Percentiles rank a stretch among this genome's conserved stretches.
These are phyloP conservation scores for Phytopythium cucurbitacearum DNA, from an alignment of 352 stramenopile genomes.

Conservation along the genomic window DNA sequence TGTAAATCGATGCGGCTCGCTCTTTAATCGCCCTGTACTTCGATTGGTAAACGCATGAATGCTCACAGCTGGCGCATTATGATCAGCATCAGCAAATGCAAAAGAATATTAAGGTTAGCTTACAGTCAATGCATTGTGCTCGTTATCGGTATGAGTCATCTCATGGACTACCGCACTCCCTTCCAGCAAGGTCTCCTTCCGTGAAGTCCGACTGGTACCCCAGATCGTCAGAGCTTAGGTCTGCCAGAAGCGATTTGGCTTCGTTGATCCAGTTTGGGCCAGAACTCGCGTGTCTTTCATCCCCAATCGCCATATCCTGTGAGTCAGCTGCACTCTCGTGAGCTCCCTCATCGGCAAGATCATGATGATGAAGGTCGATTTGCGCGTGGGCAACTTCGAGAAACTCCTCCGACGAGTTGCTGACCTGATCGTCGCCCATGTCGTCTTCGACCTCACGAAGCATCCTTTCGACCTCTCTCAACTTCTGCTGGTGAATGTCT, in stretches of 20 bases:
- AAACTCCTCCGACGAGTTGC: slow-evolving; percentile 29
- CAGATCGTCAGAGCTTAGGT: slow-evolving; percentile 1
- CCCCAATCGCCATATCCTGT: too few species aligned
- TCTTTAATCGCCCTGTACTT: neutral
- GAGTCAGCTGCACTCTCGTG: too few species aligned
- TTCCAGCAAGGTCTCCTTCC: slow-evolving; percentile 7
- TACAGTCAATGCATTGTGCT: too few species aligned
- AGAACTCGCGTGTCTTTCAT: too few species aligned
- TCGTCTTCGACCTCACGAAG: slow-evolving; percentile 16
- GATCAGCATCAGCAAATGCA: too few species aligned
- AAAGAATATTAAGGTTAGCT: too few species aligned
- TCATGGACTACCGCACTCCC: too few species aligned
- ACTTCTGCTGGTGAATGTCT: slow-evolving; percentile 15
- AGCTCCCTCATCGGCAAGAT: neutral
- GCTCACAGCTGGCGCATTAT: too few species aligned
- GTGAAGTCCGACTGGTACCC: slow-evolving; percentile 24
- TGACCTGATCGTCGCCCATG: slow-evolving; percentile 17
- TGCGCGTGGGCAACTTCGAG: slow-evolving; percentile 21
- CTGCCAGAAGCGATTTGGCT: neutral
- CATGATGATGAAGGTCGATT: neutral
- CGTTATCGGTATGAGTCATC: too few species aligned
- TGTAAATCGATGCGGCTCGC: neutral
- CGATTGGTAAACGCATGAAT: too few species aligned
- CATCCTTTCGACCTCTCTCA: slow-evolving; percentile 16
- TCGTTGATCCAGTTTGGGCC: too few species aligned